These are phyloP conservation scores for Neurospora crassa DNA, from an alignment of 2,329 filamentous ascomycete genomes.

Conservation along the genomic window DNA sequence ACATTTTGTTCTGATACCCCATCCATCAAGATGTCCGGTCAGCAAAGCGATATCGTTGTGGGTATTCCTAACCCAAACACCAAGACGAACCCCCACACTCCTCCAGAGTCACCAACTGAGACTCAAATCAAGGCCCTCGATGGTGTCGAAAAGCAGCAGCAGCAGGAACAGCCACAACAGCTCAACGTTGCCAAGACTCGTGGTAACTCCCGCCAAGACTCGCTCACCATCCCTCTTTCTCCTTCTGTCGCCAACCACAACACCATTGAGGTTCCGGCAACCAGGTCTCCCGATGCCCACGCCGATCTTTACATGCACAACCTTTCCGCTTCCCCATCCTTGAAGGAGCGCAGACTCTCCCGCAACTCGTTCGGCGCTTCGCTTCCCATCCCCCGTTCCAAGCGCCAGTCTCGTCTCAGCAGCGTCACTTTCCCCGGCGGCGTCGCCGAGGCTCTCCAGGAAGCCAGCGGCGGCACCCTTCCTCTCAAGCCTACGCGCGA, in stretches of 20 bases:
- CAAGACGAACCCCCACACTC: neutral
- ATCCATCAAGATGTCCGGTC: neutral
- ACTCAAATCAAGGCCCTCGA: neutral
- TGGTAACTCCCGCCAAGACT: constrained; percentile 7
- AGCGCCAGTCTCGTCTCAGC: constrained; percentile 58
- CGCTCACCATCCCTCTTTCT: constrained; percentile 14
- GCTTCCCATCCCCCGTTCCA: constrained; percentile 62
- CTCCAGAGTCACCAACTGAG: constrained; percentile 1
- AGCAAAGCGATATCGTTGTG: neutral
- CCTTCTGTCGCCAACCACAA: constrained; percentile 27
- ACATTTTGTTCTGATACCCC: neutral
- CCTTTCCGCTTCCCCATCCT: constrained; percentile 57
- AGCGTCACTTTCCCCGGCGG: constrained; percentile 38
- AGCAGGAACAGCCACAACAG: constrained; percentile 5
- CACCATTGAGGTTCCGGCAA: constrained; percentile 60
- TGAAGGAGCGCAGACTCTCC: constrained; percentile 57
- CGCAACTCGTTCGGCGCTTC: constrained; percentile 68
- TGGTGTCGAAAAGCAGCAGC: neutral
- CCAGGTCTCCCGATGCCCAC: constrained; percentile 59
- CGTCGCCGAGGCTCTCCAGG: constrained; percentile 24
- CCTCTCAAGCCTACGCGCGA: constrained; percentile 53
- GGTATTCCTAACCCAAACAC: neutral
- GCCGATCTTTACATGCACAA: constrained; percentile 63
- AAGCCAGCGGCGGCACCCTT: constrained; percentile 45
- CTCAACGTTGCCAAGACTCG: neutral